Conservation (phyloP, 768 basidiomycete species). For the Hemileccinum rubropunctum region DNA sequence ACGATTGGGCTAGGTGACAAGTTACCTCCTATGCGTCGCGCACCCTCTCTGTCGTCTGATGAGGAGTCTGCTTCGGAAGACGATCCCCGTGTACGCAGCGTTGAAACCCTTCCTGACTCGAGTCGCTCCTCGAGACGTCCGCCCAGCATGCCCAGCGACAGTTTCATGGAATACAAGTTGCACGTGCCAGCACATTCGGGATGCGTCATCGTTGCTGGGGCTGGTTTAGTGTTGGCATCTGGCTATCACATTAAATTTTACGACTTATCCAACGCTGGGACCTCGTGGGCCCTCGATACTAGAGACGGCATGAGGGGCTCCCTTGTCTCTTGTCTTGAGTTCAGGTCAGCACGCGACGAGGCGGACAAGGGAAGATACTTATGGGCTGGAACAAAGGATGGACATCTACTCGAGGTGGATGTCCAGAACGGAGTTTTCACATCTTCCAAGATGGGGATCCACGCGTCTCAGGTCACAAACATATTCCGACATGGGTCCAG, state of each 20-base stretch:
- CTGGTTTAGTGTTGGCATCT: constrained; percentile 55
- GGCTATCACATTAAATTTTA: constrained; percentile 62
- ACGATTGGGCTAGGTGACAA: constrained; percentile 68
- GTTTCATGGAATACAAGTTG: constrained; percentile 47
- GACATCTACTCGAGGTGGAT: constrained; percentile 82
- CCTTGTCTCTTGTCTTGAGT: constrained; percentile 76
- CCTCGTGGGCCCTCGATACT: constrained; percentile 53
- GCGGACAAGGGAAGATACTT: constrained; percentile 58
- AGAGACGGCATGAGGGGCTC: constrained; percentile 65
- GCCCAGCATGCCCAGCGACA: constrained; percentile 33
- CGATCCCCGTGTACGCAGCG: constrained; percentile 42
- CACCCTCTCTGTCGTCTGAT: constrained; percentile 39
- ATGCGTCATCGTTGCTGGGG: constrained; percentile 53
- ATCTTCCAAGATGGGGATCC: constrained; percentile 58
- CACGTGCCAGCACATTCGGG: constrained; percentile 54
- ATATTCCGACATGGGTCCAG: constrained; percentile 69
- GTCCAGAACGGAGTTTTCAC: constrained; percentile 55
- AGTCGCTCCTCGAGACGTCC: constrained; percentile 62
- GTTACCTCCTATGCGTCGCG: constrained; percentile 59
- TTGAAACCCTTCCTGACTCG: constrained; percentile 64
- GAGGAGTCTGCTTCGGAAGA: constrained; percentile 66
- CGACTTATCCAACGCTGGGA: constrained; percentile 49
- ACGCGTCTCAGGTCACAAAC: constrained; percentile 62
- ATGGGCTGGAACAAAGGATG: constrained; percentile 92
- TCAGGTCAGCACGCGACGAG: constrained; percentile 50